These are phyloP conservation scores for Dittrichia graveolens DNA, from an alignment of 129 eudicot genomes.

Conservation along the genomic window DNA sequence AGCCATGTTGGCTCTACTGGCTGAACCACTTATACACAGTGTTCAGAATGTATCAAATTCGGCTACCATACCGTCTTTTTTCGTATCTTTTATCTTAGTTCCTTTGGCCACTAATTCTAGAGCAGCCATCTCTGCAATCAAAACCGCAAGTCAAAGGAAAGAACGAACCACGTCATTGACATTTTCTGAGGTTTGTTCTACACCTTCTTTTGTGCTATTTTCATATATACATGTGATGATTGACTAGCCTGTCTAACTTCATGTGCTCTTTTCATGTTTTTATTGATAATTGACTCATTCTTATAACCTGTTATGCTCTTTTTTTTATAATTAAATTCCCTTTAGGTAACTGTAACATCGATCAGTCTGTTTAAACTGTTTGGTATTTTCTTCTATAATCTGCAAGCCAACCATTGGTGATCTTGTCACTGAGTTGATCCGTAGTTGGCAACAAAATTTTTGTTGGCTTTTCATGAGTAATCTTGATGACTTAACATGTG, in stretches of 20 bases:
- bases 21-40: slow-evolving; percentile 77
- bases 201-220: too few species aligned
- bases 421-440: too few species aligned
- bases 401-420: too few species aligned
- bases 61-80: slow-evolving; percentile 56
- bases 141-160: slow-evolving; percentile 49
- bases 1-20: slow-evolving; percentile 53
- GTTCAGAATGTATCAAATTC: slow-evolving; percentile 62
- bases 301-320: neutral
- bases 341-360: too few species aligned
- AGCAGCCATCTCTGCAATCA: slow-evolving; percentile 55
- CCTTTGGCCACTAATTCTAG: slow-evolving; percentile 79
- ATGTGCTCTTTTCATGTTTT: neutral
- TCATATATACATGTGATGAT: too few species aligned
- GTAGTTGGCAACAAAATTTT: too few species aligned
- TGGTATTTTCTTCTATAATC: too few species aligned
- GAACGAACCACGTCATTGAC: slow-evolving; percentile 62
- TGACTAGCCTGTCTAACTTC: neutral
- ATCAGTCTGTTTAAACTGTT: too few species aligned
- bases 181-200: slow-evolving; percentile 72
- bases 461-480: too few species aligned
- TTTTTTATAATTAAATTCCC: too few species aligned
- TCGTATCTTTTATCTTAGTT: slow-evolving; percentile 57
- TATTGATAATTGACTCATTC: neutral
- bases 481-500: too few species aligned